phyloP scores from a whole-genome alignment of 2,329 filamentous ascomycete genomes.

The Teratosphaeria gauchensis region DNA sequence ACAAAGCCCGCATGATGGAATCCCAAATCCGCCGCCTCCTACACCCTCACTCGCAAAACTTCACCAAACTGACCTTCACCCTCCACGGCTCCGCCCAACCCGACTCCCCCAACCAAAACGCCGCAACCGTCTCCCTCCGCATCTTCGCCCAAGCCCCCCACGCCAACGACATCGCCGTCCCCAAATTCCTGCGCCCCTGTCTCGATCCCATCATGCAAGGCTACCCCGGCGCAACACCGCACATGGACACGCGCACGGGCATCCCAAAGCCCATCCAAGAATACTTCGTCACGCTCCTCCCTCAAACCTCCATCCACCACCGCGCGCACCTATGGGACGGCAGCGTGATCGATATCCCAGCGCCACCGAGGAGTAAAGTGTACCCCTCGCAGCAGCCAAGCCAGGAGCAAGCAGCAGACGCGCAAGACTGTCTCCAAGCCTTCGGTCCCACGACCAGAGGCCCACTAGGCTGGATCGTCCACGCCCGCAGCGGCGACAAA shows the following conservation, averaged over 20 bases:
- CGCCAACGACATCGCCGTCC: constrained; percentile 17
- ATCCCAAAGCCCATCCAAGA: constrained; percentile 32
- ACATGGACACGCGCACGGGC: constrained; percentile 29
- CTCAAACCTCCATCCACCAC: constrained; percentile 20
- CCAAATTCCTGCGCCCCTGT: constrained; percentile 28
- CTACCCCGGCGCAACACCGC: constrained; percentile 24
- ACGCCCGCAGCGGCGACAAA: constrained; percentile 27
- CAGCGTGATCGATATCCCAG: constrained; percentile 22
- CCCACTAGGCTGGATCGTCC: constrained; percentile 30
- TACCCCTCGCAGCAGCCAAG: constrained; percentile 29
- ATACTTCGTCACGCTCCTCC: constrained; percentile 32
- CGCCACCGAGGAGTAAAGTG: constrained; percentile 22
- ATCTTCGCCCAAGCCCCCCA: constrained; percentile 28
- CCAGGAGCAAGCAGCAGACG: constrained; percentile 10
- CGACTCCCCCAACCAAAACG: constrained; percentile 33
- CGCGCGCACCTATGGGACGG: constrained; percentile 22
- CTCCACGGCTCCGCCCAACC: constrained; percentile 36
- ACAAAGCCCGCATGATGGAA: constrained; percentile 40
- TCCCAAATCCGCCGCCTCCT: constrained; percentile 33
- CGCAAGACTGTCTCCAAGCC: constrained; percentile 1
- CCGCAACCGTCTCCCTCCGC: constrained; percentile 40
- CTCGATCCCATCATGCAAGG: constrained; percentile 30
- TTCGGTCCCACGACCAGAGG: constrained; percentile 29
- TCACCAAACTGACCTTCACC: constrained; percentile 29
- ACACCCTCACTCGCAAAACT: constrained; percentile 26